Conservation (phyloP, 2,329 filamentous ascomycete genomes). For the Blumeria graminis region DNA sequence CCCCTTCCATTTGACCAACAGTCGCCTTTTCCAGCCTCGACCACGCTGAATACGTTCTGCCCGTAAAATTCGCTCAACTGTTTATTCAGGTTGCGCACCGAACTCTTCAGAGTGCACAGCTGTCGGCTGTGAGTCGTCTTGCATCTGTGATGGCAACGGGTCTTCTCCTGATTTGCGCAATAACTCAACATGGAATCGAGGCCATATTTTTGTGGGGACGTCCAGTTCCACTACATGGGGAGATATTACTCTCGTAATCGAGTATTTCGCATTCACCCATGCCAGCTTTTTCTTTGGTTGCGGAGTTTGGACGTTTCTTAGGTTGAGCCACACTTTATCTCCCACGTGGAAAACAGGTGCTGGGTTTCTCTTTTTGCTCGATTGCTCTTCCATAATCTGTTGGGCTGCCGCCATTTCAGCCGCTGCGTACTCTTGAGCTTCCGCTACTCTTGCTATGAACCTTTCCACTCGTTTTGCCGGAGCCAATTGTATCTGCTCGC, state of each 20-base stretch:
- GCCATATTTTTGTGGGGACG: background rate
- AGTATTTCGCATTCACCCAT: background rate
- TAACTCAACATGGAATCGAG: background rate
- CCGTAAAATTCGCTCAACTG: background rate
- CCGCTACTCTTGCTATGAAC: background rate
- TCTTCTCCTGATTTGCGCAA: background rate
- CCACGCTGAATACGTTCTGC: background rate
- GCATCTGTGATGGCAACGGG: background rate
- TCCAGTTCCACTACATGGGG: no score
- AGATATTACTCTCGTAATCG: background rate
- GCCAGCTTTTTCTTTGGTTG: no score
- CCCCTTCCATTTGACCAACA: background rate
- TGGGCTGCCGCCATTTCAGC: background rate
- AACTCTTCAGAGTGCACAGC: background rate
- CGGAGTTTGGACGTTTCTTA: no score
- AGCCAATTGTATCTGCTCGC: background rate
- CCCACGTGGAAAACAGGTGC: no score
- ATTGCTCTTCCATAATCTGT: no score
- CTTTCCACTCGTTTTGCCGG: background rate
- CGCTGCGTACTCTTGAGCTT: background rate
- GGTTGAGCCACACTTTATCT: no score
- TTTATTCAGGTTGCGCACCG: background rate
- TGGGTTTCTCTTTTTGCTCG: no score
- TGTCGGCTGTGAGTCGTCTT: background rate
- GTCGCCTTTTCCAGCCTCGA: background rate